These are phyloP conservation scores for Allium sativum DNA, from an alignment of 106 monocot species.

Conservation along the genomic window DNA sequence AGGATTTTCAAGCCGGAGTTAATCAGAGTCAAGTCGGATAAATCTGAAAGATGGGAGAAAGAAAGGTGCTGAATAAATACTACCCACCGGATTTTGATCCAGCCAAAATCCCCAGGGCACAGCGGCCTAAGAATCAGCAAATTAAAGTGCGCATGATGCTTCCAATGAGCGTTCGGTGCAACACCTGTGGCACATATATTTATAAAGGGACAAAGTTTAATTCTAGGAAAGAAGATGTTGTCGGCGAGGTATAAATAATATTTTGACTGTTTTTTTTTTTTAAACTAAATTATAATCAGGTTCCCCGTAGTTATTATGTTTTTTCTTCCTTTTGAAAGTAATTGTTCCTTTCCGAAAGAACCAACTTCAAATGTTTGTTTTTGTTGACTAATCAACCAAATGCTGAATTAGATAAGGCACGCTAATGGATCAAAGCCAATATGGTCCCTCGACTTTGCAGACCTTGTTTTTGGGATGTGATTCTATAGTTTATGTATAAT, in stretches of 20 bases:
- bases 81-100: conserved; percentile 99
- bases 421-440: no score
- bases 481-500: no score
- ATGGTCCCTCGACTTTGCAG: no score
- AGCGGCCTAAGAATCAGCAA: conserved; percentile 89
- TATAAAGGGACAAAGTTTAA: conserved; percentile 99
- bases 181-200: conserved; percentile 87
- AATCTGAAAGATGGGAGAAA: conserved; percentile 59
- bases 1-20: neutral
- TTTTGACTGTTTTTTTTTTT: neutral
- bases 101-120: conserved; percentile 76
- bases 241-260: conserved; percentile 53
- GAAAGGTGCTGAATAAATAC: conserved; percentile 95
- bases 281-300: neutral
- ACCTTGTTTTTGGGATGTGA: no score
- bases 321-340: no score
- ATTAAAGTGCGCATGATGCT: conserved; percentile 98
- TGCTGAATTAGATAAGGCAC: no score
- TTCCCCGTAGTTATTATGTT: no score
- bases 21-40: neutral
- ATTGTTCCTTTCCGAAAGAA: no score
- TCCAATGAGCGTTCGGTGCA: conserved; percentile 92
- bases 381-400: no score
- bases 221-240: conserved; percentile 87
- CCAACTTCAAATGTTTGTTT: no score